Evolutionary conservation across 768 basidiomycete species (phyloP).

Genomic region (Serendipita sp.): DNA sequence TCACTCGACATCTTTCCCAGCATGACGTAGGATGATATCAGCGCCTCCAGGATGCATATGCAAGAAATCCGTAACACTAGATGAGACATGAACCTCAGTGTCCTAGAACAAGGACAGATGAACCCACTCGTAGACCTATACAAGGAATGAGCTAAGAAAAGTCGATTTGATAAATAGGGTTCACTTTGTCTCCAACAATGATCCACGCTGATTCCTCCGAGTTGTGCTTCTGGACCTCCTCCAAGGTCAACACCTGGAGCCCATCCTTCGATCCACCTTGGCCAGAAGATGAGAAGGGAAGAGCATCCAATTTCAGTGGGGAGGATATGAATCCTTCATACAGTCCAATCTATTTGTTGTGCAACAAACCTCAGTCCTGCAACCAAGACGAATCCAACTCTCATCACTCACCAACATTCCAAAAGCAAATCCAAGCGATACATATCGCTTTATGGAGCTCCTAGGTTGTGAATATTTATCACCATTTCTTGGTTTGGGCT

Average conservation of each 20-base stretch:
- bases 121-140: not conserved
- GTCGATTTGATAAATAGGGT: not conserved
- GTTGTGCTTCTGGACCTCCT: constrained; percentile 25
- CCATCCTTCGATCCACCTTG: not conserved
- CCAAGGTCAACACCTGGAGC: not conserved
- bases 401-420: too few relatives aligned
- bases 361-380: too few relatives aligned
- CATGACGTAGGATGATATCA: constrained; percentile 45
- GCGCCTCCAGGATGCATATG: constrained; percentile 72
- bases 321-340: too few relatives aligned
- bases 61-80: constrained; percentile 8
- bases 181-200: constrained; percentile 30
- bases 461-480: too few relatives aligned
- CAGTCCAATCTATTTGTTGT: too few relatives aligned
- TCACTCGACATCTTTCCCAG: constrained; percentile 52
- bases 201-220: constrained; percentile 57
- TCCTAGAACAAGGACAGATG: not conserved
- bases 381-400: too few relatives aligned
- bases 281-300: too few relatives aligned
- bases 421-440: too few relatives aligned
- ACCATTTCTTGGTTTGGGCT: too few relatives aligned
- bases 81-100: not conserved
- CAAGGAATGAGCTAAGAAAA: not conserved
- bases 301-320: too few relatives aligned
- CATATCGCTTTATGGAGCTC: too few relatives aligned